Evolutionary conservation across 306 rosid genomes (phyloP).

Genomic region (Prunus fruticosa): DNA sequence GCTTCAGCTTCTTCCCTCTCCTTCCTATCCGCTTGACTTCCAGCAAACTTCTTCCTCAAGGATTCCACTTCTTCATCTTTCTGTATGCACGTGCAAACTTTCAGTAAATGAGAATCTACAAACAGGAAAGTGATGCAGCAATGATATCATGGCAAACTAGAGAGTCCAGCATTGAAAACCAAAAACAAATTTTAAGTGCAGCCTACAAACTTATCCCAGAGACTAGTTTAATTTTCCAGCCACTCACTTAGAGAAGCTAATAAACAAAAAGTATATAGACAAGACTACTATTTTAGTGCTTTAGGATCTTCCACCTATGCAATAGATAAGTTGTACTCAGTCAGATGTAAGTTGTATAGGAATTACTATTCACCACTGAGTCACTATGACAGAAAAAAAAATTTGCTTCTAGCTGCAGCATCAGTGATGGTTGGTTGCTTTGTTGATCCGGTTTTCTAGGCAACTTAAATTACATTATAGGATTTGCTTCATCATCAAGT

Average conservation of each 20-base stretch:
- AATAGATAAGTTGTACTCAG: not conserved
- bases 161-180: not conserved
- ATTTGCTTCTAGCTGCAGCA: not conserved
- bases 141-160: not conserved
- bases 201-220: not conserved
- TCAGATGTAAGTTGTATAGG: not conserved
- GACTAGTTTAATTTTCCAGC: not conserved
- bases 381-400: not conserved
- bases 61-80: conserved; percentile 80
- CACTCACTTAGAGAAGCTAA: not conserved
- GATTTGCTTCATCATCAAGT: not conserved
- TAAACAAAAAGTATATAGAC: not conserved
- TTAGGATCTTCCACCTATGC: not conserved
- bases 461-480: no score
- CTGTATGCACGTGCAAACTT: conserved; percentile 47
- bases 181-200: not conserved
- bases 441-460: not conserved
- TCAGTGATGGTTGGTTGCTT: not conserved
- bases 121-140: not conserved
- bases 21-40: conserved; percentile 93
- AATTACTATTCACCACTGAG: not conserved
- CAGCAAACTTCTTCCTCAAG: conserved; percentile 70
- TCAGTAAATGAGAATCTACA: not conserved
- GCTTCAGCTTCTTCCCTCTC: conserved; percentile 81
- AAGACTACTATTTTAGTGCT: not conserved